Percentiles rank a stretch among this genome's conserved stretches.
These are phyloP conservation scores for Penicillium ucsense DNA, from an alignment of 495 filamentous ascomycete species.

Conservation along the genomic window DNA sequence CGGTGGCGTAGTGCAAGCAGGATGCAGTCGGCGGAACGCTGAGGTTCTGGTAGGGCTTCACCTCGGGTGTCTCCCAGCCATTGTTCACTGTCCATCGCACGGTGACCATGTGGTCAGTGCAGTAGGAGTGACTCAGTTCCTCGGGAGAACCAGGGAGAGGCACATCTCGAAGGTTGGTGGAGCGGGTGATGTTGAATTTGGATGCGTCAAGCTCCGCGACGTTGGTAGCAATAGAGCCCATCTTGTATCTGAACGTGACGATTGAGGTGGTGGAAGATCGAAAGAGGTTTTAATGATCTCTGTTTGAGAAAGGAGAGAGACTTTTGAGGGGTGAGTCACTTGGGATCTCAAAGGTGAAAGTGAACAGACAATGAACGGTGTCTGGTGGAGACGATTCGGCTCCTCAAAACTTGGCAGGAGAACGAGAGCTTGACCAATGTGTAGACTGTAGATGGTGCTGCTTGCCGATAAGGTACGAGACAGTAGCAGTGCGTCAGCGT, in stretches of 20 bases:
- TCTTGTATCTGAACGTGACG: conserved; percentile 7
- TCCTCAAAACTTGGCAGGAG: too few species aligned
- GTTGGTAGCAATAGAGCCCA: conserved; percentile 27
- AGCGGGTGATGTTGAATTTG: conserved; percentile 57
- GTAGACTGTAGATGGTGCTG: background rate
- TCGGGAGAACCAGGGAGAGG: conserved; percentile 50
- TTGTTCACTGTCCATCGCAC: conserved; percentile 52
- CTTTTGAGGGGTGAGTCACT: conserved; percentile 9
- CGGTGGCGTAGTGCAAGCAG: conserved; percentile 83
- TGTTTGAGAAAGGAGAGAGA: background rate
- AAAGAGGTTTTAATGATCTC: background rate
- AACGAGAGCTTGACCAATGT: background rate
- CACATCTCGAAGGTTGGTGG: conserved; percentile 56
- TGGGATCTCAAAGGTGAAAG: background rate
- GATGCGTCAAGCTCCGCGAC: conserved; percentile 58
- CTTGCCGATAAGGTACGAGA: too few species aligned
- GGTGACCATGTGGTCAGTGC: conserved; percentile 88
- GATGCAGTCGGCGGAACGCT: conserved; percentile 75
- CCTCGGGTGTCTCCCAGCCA: conserved; percentile 71
- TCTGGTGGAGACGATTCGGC: too few species aligned
- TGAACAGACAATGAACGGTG: too few species aligned
- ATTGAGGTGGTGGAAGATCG: background rate
- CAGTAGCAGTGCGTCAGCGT: too few species aligned
- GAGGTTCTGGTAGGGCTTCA: conserved; percentile 73
- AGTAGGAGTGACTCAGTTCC: conserved; percentile 44